A percentile compares a stretch with the other conserved stretches of the same genome.
Conservation (phyloP, 2,329 filamentous ascomycete species). For the Exophiala aquamarina region DNA sequence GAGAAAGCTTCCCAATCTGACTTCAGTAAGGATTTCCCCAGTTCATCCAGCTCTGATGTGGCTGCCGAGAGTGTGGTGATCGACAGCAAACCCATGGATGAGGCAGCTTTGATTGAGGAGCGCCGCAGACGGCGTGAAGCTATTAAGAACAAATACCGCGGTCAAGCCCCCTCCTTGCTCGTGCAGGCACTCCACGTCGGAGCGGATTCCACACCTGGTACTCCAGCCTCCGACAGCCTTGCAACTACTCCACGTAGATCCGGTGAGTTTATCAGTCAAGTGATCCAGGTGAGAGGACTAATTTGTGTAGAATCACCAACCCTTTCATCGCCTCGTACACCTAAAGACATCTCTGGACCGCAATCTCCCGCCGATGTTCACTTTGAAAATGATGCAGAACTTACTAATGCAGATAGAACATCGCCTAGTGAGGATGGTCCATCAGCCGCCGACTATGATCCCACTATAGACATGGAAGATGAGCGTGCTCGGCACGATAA, state of each 20-base stretch:
- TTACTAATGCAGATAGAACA: conserved; percentile 59
- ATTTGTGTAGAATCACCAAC: conserved; percentile 35
- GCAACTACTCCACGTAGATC: conserved; percentile 29
- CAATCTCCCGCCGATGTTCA: conserved; percentile 61
- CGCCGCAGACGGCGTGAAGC: conserved; percentile 81
- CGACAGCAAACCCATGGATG: conserved; percentile 66
- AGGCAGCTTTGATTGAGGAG: conserved; percentile 80
- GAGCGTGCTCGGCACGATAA: conserved; percentile 71
- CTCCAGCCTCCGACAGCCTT: conserved; percentile 43
- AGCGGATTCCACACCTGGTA: conserved; percentile 57
- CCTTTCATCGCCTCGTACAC: conserved; percentile 47
- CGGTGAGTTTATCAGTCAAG: conserved; percentile 36
- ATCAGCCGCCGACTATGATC: conserved; percentile 92
- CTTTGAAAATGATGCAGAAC: conserved; percentile 65
- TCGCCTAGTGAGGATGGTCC: conserved; percentile 61
- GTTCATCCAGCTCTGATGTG: conserved; percentile 6
- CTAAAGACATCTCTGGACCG: conserved; percentile 47
- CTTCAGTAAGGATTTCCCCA: too few species aligned
- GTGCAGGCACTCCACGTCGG: conserved; percentile 70
- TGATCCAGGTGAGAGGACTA: conserved; percentile 42
- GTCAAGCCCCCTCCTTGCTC: conserved; percentile 68
- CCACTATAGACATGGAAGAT: conserved; percentile 82
- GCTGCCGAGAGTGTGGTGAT: conserved; percentile 32
- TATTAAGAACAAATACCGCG: conserved; percentile 77
- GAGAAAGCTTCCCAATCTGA: too few species aligned